Conservation (phyloP, 2,329 filamentous ascomycete species). For the Byssochlamys sp. region DNA sequence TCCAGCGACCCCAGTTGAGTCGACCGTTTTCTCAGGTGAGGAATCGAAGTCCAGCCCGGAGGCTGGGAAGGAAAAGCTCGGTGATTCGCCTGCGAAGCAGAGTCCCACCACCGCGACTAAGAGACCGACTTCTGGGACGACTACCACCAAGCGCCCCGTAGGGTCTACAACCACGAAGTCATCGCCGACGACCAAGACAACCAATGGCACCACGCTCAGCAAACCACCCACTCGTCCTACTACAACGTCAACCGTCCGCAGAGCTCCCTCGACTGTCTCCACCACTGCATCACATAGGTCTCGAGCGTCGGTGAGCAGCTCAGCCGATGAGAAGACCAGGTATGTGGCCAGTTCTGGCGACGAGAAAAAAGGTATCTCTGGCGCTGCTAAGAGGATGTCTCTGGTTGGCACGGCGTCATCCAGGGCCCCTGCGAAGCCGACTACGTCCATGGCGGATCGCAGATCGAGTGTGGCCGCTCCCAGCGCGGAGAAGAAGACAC, state of each 20-base stretch:
- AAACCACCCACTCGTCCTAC: conserved; percentile 37
- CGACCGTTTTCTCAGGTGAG: conserved; percentile 21
- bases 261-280: conserved; percentile 16
- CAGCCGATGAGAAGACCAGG: conserved; percentile 33
- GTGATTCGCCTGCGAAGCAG: conserved; percentile 22
- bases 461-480: conserved; percentile 30
- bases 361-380: conserved; percentile 34
- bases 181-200: conserved; percentile 17
- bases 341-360: conserved; percentile 36
- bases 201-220: conserved; percentile 30
- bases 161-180: conserved; percentile 22
- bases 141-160: conserved; percentile 25
- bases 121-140: conserved; percentile 22
- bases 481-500: conserved; percentile 22
- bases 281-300: conserved; percentile 12
- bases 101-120: conserved; percentile 15
- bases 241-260: conserved; percentile 23
- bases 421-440: conserved; percentile 24
- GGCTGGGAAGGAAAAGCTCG: conserved; percentile 22
- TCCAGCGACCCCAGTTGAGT: conserved; percentile 27
- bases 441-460: conserved; percentile 26
- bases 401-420: conserved; percentile 29
- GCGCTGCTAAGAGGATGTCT: conserved; percentile 37
- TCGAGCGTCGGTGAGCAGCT: conserved; percentile 35
- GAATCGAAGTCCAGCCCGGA: conserved; percentile 30